Evolutionary conservation across 176 grass and related monocot species (phyloP), one percentile per base, ranked within the genome.

Genomic region (Ananas comosus): DNA sequence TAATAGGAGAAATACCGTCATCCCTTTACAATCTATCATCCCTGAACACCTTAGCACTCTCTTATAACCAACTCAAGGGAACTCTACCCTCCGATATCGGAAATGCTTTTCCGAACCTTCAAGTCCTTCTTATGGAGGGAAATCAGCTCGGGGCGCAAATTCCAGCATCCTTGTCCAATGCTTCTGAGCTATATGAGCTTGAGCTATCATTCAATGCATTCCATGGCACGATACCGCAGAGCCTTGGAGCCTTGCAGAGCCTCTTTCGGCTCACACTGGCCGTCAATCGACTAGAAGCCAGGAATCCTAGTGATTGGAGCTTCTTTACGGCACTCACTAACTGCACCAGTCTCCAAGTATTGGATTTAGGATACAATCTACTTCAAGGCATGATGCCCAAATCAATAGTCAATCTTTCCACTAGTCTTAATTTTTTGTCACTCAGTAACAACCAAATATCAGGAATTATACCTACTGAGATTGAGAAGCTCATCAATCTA

Each of bases 131-230:
- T 0, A 2, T 66, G 63, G 5, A 1, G 11, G 0, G 10, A 1
- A 87, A 87, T 13, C 25, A 53, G 18, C 63, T 87, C 49, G 18
- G 69, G 12, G 75, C 79, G 16, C 10, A 48, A 1, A 67, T 86
- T 29, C 74, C 84, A 4, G 1, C 19, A 18, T 79, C 84, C 5
- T 11, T 87, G 1, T 64, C 70, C 9, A 80, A 83, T 65, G 53
- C 21, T 64, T 78, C 66, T 11, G 10, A 18, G 53, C 66, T 78
- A 0, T 14, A 58, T 19, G 5, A 2, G 0, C 19, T 84, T 52
- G 10, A 10, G 11, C 51, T 84, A 23, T 0, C 13, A 11, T 14
- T 9, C 27, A 85, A 85, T 18, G 11, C 13, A 8, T 87, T 87
- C 49, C 22, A 59, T 24, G 85, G 85, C 4, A 53, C 25, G 48